A percentile compares a stretch with the other conserved stretches of the same genome.
These are phyloP conservation scores for Penicillium silybi DNA, from an alignment of 495 filamentous ascomycete species.

Conservation along the genomic window DNA sequence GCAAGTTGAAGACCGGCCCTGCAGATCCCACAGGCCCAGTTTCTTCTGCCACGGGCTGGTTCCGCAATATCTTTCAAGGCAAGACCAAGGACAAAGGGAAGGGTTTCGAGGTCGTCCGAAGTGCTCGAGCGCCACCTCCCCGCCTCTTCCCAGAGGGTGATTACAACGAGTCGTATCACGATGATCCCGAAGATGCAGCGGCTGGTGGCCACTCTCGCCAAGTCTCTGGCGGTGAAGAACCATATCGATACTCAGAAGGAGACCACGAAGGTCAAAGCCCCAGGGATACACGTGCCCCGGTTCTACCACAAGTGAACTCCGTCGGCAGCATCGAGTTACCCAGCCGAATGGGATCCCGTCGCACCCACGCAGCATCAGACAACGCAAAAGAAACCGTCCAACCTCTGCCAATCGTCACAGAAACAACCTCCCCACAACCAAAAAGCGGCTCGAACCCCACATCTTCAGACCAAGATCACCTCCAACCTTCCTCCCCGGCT, in stretches of 20 bases:
- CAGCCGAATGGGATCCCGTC: slow-evolving; percentile 60
- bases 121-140: slow-evolving; percentile 59
- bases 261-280: slow-evolving; percentile 20
- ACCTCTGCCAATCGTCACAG: slow-evolving; percentile 21
- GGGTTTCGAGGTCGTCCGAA: slow-evolving; percentile 94
- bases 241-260: slow-evolving; percentile 47
- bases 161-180: slow-evolving; percentile 57
- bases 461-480: slow-evolving; percentile 20
- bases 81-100: slow-evolving; percentile 87
- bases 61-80: slow-evolving; percentile 71
- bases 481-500: slow-evolving; percentile 30
- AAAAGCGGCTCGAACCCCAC: not conserved
- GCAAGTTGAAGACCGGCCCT: slow-evolving; percentile 87
- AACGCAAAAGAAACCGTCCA: slow-evolving; percentile 6
- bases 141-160: slow-evolving; percentile 32
- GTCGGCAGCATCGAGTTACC: slow-evolving; percentile 60
- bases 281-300: slow-evolving; percentile 37
- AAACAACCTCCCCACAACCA: slow-evolving; percentile 13
- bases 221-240: slow-evolving; percentile 30
- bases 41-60: slow-evolving; percentile 82
- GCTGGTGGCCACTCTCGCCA: slow-evolving; percentile 25
- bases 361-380: slow-evolving; percentile 38
- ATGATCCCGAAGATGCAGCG: slow-evolving; percentile 47
- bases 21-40: slow-evolving; percentile 92
- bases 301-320: slow-evolving; percentile 58